Base-by-base conservation (phyloP, 352 stramenopile species). In the Phytophthora cactorum region DNA sequence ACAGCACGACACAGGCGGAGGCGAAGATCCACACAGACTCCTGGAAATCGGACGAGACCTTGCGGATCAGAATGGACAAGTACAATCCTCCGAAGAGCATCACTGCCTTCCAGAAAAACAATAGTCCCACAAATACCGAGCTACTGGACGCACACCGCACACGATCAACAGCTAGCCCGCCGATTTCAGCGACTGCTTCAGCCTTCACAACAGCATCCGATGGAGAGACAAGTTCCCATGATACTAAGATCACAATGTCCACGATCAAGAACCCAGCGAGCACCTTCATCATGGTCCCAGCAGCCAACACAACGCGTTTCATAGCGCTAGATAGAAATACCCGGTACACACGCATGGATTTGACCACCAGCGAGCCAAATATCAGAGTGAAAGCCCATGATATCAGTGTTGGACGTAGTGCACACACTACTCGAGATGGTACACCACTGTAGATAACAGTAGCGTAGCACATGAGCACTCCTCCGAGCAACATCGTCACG, bases 1-100 rank as follows among this genome's bases (percentile, higher is more conserved):
- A 74, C 1, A 84, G 41, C 39, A 88, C 71, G 3, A 82, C 72
- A 28, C 75, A 53, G 2, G 74, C 65, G 0, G 76, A 84, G 5
- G 76, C 64, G n/a, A 88, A 83, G 17, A 88, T 88, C 77, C 77
- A 85, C 10, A 84, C 63, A 5, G 74, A 78, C 43, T 88, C 79
- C 38, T 87, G 79, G 31, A 87, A 87, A 38, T 87, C 76, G 3
- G 59, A 67, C 17, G 73, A 79, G 1, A 82, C 74, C 12, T 88
- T 78, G 46, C 77, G 79, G 59, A 88, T 84, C 25, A 83, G 63
- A 41, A 88, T 82, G 6, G 75, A 81, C 27, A 86, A n/a, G 29
- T 77, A 82, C n/a, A 84, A 47, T 3, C 77, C 77, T 0, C 64
- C 32, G 5, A 76, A 72, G 3, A 84, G 54, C 54, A 88, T 59